These are phyloP conservation scores for Candida jianshihensis DNA, from an alignment of 805 yeast genomes.

Conservation along the genomic window DNA sequence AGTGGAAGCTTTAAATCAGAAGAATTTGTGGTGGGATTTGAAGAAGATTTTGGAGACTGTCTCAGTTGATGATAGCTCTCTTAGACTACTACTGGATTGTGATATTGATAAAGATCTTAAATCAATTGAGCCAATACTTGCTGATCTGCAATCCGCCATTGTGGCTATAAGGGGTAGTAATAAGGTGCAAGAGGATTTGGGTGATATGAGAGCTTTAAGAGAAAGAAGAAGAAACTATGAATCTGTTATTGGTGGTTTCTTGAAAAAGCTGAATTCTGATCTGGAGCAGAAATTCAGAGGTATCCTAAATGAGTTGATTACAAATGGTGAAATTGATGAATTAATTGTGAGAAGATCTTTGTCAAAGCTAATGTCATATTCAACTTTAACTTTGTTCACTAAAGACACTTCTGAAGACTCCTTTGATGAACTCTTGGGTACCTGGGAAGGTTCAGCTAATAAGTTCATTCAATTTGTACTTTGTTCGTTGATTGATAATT, in stretches of 20 bases:
- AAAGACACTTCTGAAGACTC: slow-evolving; percentile 47
- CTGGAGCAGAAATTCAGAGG: slow-evolving; percentile 36
- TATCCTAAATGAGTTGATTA: slow-evolving; percentile 26
- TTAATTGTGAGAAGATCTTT: slow-evolving; percentile 17
- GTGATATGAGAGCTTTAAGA: slow-evolving; percentile 63
- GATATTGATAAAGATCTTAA: slow-evolving; percentile 41
- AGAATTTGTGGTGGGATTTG: slow-evolving; percentile 63
- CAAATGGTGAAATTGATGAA: slow-evolving; percentile 22
- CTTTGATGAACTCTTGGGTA: slow-evolving; percentile 34
- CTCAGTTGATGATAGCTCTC: slow-evolving; percentile 50
- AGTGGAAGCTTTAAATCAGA: slow-evolving; percentile 75
- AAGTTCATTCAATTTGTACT: slow-evolving; percentile 29
- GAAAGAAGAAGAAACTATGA: slow-evolving; percentile 61
- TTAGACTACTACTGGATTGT: slow-evolving; percentile 38
- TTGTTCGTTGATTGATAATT: slow-evolving; percentile 21
- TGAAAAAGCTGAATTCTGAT: slow-evolving; percentile 36
- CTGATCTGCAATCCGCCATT: slow-evolving; percentile 56
- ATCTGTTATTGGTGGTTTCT: slow-evolving; percentile 43
- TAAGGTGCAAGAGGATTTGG: slow-evolving; percentile 34
- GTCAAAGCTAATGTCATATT: slow-evolving; percentile 34
- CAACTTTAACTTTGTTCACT: slow-evolving; percentile 49
- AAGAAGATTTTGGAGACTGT: slow-evolving; percentile 65
- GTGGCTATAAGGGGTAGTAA: slow-evolving; percentile 49
- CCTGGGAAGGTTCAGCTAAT: slow-evolving; percentile 32
- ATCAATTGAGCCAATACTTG: slow-evolving; percentile 49